These are phyloP conservation scores for Neoascochyta sp. DNA, from an alignment of 2,329 filamentous ascomycete species.

Conservation along the genomic window DNA sequence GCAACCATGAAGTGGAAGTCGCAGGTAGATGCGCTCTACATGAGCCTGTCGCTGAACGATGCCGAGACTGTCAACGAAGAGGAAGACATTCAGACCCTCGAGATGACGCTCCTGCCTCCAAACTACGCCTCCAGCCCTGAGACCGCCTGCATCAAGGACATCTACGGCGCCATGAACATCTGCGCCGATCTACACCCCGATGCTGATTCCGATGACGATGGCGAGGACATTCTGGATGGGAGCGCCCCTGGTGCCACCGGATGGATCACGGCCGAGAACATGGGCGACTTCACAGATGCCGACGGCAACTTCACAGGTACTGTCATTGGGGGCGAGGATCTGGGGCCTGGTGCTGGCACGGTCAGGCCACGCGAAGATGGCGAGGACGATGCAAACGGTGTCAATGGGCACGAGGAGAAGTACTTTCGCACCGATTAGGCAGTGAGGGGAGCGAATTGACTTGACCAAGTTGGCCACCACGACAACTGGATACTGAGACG, in stretches of 20 bases:
- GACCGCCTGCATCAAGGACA: constrained; percentile 42
- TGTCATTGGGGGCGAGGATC: constrained; percentile 22
- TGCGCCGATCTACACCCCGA: constrained; percentile 77
- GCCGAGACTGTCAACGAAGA: constrained; percentile 56
- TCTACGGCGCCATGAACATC: constrained; percentile 67
- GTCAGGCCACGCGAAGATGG: constrained; percentile 34
- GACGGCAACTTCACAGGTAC: constrained; percentile 38
- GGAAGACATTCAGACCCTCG: constrained; percentile 61
- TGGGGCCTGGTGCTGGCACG: constrained; percentile 39
- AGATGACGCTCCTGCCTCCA: constrained; percentile 62
- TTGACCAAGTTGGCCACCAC: no score
- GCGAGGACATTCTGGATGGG: constrained; percentile 44
- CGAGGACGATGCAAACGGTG: constrained; percentile 24
- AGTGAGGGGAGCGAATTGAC: no score
- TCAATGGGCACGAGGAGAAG: constrained; percentile 34
- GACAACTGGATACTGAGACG: no score
- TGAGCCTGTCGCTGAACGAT: constrained; percentile 47
- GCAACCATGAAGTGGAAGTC: constrained; percentile 60
- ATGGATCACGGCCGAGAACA: constrained; percentile 91
- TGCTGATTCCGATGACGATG: constrained; percentile 54
- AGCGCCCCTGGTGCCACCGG: constrained; percentile 70
- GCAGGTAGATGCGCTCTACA: constrained; percentile 32
- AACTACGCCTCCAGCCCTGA: constrained; percentile 21
- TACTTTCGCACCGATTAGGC: constrained; percentile 37
- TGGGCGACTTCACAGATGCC: constrained; percentile 62